These are phyloP conservation scores for Acanthamoeba polyphaga DNA, from an alignment of 208 protist genomes.

Conservation along the genomic window DNA sequence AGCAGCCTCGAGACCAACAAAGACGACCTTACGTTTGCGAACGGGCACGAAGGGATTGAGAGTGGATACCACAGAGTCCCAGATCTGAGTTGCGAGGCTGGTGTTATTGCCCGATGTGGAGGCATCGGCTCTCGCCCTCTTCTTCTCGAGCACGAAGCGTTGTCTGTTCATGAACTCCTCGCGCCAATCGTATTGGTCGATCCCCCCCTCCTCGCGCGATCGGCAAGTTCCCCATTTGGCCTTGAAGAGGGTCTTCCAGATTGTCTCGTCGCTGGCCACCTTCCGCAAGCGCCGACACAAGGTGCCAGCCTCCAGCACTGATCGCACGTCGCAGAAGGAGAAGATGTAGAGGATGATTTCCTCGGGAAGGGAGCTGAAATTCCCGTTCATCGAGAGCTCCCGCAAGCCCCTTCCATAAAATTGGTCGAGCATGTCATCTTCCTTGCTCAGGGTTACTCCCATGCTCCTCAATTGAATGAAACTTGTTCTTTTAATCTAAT, in stretches of 20 bases:
- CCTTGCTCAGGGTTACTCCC: not conserved
- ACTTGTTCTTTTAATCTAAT: no score
- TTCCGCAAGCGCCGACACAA: not conserved
- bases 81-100: not conserved
- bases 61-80: not conserved
- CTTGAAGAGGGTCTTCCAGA: slow-evolving; percentile 17
- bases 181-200: not conserved
- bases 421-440: slow-evolving; percentile 22
- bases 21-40: slow-evolving; percentile 38
- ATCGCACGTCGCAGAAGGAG: not conserved
- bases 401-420: not conserved
- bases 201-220: not conserved
- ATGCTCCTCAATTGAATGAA: no score
- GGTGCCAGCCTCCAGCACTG: not conserved
- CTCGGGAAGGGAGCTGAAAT: not conserved
- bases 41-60: not conserved
- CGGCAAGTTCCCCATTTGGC: slow-evolving; percentile 1
- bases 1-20: slow-evolving; percentile 12
- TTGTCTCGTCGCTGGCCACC: not conserved
- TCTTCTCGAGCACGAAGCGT: slow-evolving; percentile 2
- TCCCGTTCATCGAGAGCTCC: not conserved
- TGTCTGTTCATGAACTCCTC: not conserved
- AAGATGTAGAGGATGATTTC: slow-evolving; percentile 63
- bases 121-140: not conserved
- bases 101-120: not conserved